phyloP scores from a whole-genome alignment of 306 rosid species.

The Fragaria nilgerrensis region DNA sequence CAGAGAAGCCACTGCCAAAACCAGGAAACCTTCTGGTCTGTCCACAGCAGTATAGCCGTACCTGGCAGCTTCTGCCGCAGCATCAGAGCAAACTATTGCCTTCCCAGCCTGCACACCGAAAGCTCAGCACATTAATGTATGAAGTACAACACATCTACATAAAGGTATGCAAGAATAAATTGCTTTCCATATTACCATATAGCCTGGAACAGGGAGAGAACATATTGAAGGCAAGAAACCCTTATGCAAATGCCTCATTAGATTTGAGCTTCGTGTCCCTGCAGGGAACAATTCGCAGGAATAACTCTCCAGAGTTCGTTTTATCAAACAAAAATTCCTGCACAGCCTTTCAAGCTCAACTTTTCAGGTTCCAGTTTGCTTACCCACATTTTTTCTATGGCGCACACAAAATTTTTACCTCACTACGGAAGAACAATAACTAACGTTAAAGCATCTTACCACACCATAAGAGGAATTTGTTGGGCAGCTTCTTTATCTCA shows the following conservation, averaged over 20 bases:
- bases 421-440: too few relatives aligned
- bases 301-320: background rate
- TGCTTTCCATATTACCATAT: conserved; percentile 46
- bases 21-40: conserved; percentile 82
- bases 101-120: conserved; percentile 54
- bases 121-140: background rate
- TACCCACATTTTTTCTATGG: background rate
- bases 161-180: background rate
- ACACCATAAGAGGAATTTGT: conserved; percentile 84
- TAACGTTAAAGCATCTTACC: conserved; percentile 41
- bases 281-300: background rate
- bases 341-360: background rate
- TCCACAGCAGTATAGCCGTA: conserved; percentile 84
- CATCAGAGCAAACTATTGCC: conserved; percentile 71
- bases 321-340: background rate
- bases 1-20: conserved; percentile 76
- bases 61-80: conserved; percentile 79
- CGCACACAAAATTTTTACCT: background rate
- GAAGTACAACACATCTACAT: background rate
- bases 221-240: conserved; percentile 79
- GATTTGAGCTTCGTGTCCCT: conserved; percentile 76
- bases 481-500: conserved; percentile 66
- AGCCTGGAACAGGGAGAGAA: conserved; percentile 70
- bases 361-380: background rate
- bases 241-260: conserved; percentile 76